Evolutionary conservation across 306 rosid species (phyloP).

Genomic region (Calophaca sinica): DNA sequence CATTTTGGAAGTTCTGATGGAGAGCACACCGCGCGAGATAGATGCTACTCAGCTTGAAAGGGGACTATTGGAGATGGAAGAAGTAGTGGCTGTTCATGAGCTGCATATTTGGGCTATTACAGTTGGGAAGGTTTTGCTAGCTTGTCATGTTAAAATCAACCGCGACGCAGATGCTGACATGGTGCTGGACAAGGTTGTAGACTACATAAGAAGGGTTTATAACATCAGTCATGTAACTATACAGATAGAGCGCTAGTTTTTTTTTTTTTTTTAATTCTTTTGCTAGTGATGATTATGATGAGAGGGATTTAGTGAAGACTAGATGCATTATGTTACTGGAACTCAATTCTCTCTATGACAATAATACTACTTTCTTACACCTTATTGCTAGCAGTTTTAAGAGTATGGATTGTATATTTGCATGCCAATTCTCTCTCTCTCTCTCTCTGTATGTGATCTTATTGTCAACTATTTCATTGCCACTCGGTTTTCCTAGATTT

Average conservation of each 20-base stretch:
- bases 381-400: conserved; percentile 29
- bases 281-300: conserved; percentile 34
- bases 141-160: conserved; percentile 78
- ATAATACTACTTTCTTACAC: conserved; percentile 36
- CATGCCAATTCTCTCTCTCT: conserved; percentile 21
- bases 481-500: no score
- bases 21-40: conserved; percentile 81
- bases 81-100: conserved; percentile 81
- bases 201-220: conserved; percentile 73
- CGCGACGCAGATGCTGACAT: conserved; percentile 83
- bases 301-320: conserved; percentile 27
- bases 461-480: conserved; percentile 8
- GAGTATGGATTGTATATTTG: conserved; percentile 28
- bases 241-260: conserved; percentile 70
- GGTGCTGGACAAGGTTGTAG: conserved; percentile 70
- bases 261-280: background rate
- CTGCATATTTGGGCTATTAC: conserved; percentile 87
- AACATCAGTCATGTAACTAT: conserved; percentile 83
- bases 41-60: conserved; percentile 71
- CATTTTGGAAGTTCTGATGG: conserved; percentile 81
- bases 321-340: conserved; percentile 34
- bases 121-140: conserved; percentile 73
- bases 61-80: conserved; percentile 74
- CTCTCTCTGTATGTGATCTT: background rate
- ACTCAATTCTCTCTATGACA: conserved; percentile 33